A percentile compares a stretch with the other conserved stretches of the same genome.
Conservation (phyloP, 495 filamentous ascomycete genomes). For the Filosporella fistucella region DNA sequence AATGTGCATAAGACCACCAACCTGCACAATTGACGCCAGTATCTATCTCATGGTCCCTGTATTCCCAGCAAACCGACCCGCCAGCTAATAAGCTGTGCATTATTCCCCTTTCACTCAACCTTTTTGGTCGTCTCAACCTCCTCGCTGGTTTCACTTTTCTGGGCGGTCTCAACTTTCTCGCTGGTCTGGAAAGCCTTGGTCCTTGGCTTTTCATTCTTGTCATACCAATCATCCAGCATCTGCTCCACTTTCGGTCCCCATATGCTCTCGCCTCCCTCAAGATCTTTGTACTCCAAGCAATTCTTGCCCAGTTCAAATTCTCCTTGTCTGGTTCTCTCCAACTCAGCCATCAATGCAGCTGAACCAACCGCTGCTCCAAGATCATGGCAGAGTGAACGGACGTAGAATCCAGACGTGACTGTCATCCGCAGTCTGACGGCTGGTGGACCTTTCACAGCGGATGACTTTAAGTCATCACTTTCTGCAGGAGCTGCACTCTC, state of each 20-base stretch:
- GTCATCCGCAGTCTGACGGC: conserved; percentile 84
- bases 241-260: conserved; percentile 74
- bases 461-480: not conserved
- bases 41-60: no score
- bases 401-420: conserved; percentile 95
- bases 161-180: no score
- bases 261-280: conserved; percentile 71
- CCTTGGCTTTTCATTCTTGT: conserved; percentile 1
- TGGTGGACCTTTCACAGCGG: conserved; percentile 42
- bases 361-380: conserved; percentile 79
- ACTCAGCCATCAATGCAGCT: conserved; percentile 79
- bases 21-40: no score
- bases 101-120: no score
- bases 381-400: conserved; percentile 89
- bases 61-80: no score
- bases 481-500: not conserved
- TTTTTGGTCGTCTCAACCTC: no score
- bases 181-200: no score
- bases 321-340: conserved; percentile 77
- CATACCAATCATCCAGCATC: conserved; percentile 57
- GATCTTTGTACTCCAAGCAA: conserved; percentile 76
- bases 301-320: conserved; percentile 68
- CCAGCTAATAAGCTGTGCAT: no score
- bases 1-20: no score
- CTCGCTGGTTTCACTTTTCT: no score